A percentile compares a stretch with the other conserved stretches of the same genome.
phyloP scores from a whole-genome alignment of 768 basidiomycete species.

The Rhodosporidiobolus odoratus region DNA sequence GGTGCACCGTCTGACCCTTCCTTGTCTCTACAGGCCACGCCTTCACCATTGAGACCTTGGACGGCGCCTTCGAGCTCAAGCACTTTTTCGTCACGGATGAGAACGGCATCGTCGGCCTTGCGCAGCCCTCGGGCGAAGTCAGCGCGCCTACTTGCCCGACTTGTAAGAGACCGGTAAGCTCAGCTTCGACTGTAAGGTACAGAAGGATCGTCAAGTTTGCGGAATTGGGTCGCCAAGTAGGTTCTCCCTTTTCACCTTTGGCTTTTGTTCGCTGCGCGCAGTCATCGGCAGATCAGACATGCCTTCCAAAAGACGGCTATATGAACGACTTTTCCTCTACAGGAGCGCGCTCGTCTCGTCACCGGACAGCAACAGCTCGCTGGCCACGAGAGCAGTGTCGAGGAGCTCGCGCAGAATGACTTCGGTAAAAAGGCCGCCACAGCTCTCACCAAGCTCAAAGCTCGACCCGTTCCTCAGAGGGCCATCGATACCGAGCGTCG shows the following conservation, averaged over 20 bases:
- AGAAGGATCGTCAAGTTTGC: constrained; percentile 61
- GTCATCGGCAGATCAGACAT: no score
- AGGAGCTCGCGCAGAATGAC: no score
- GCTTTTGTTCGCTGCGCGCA: no score
- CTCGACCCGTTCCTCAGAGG: no score
- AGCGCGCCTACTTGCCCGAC: constrained; percentile 43
- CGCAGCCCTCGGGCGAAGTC: constrained; percentile 41
- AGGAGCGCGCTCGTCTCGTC: no score
- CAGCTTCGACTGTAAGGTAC: constrained; percentile 53
- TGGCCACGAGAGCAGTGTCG: no score
- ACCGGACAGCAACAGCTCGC: no score
- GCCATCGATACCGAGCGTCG: not conserved
- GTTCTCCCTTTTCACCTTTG: constrained; percentile 2
- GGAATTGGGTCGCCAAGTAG: constrained; percentile 54
- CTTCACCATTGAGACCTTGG: constrained; percentile 67
- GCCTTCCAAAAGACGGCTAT: no score
- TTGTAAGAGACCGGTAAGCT: constrained; percentile 58
- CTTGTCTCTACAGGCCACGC: constrained; percentile 53
- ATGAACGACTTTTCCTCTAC: no score
- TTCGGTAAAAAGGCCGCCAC: no score
- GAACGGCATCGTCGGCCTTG: constrained; percentile 52
- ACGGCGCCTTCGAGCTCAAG: constrained; percentile 52
- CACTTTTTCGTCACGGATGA: constrained; percentile 54
- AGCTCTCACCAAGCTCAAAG: no score
- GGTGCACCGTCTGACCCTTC: no score